Evolutionary conservation across 2,329 filamentous ascomycete species (phyloP).

Genomic region (Westerdykella ornata): DNA sequence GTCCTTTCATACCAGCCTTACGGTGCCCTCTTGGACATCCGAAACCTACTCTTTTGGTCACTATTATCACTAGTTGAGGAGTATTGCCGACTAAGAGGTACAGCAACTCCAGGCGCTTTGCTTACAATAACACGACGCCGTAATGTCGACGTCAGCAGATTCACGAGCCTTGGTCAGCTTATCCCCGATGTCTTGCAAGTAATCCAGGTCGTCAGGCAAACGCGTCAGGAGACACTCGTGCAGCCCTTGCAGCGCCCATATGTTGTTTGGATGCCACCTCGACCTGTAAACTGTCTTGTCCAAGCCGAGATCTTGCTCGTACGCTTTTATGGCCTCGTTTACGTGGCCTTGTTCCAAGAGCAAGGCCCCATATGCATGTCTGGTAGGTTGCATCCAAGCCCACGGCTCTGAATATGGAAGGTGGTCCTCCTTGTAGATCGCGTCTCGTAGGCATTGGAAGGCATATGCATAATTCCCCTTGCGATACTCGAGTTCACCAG

Average conservation of each 20-base stretch:
- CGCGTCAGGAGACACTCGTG: slow-evolving; percentile 58
- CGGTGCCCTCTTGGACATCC: no score
- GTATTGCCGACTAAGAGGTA: neutral
- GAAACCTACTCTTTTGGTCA: no score
- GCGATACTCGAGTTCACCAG: slow-evolving; percentile 65
- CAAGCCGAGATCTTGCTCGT: slow-evolving; percentile 39
- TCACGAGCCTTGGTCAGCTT: slow-evolving; percentile 38
- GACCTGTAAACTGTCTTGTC: slow-evolving; percentile 54
- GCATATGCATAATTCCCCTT: slow-evolving; percentile 52
- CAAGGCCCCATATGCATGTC: slow-evolving; percentile 65
- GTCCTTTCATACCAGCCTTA: no score
- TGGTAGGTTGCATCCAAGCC: slow-evolving; percentile 71
- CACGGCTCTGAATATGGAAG: slow-evolving; percentile 68
- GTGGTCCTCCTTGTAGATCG: slow-evolving; percentile 55
- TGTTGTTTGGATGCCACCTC: slow-evolving; percentile 62
- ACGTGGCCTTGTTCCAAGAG: slow-evolving; percentile 57
- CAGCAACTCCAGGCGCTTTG: neutral
- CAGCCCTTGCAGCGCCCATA: slow-evolving; percentile 68
- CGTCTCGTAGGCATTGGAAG: slow-evolving; percentile 52
- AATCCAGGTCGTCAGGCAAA: slow-evolving; percentile 45
- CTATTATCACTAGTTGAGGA: slow-evolving; percentile 6
- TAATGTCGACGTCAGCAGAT: slow-evolving; percentile 53
- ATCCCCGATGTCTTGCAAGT: no score
- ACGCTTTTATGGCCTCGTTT: slow-evolving; percentile 35
- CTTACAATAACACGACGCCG: slow-evolving; percentile 53